These are phyloP conservation scores for Globisporangium carolinianum DNA, from an alignment of 352 stramenopile genomes.

Conservation along the genomic window DNA sequence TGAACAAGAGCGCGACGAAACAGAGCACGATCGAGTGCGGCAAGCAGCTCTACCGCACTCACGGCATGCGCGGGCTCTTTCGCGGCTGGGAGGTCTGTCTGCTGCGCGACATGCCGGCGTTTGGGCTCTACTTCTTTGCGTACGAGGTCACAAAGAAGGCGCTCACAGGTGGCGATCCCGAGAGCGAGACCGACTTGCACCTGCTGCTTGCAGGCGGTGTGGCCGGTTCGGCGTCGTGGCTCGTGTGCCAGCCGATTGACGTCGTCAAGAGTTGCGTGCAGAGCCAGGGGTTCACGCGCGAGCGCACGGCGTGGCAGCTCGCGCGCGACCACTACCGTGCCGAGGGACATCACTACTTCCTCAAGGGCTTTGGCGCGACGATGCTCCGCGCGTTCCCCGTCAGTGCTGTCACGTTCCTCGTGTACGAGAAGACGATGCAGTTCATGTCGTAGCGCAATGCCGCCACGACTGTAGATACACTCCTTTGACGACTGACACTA, in stretches of 20 bases:
- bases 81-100: conserved; percentile 64
- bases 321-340: conserved; percentile 31
- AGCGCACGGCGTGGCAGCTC: conserved; percentile 40
- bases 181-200: conserved; percentile 61
- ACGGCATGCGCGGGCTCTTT: conserved; percentile 47
- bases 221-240: conserved; percentile 73
- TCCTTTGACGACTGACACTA: too few species aligned
- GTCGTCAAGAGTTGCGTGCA: conserved; percentile 89
- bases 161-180: conserved; percentile 39
- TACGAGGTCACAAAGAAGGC: conserved; percentile 65
- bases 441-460: conserved; percentile 42
- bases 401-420: conserved; percentile 79
- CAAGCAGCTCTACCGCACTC: conserved; percentile 24
- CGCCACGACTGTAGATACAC: too few species aligned
- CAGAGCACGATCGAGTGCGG: conserved; percentile 50
- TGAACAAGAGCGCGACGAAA: conserved; percentile 34
- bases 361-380: conserved; percentile 75
- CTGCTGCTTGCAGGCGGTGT: conserved; percentile 70
- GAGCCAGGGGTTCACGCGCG: conserved; percentile 43
- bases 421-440: conserved; percentile 83
- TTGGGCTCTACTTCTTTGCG: conserved; percentile 75
- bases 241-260: conserved; percentile 78
- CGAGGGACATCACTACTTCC: conserved; percentile 62
- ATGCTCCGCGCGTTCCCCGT: conserved; percentile 80
- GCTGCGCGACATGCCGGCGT: conserved; percentile 70